Conservation (phyloP, 2,329 filamentous ascomycete species). For the Cryphonectria radicalis region DNA sequence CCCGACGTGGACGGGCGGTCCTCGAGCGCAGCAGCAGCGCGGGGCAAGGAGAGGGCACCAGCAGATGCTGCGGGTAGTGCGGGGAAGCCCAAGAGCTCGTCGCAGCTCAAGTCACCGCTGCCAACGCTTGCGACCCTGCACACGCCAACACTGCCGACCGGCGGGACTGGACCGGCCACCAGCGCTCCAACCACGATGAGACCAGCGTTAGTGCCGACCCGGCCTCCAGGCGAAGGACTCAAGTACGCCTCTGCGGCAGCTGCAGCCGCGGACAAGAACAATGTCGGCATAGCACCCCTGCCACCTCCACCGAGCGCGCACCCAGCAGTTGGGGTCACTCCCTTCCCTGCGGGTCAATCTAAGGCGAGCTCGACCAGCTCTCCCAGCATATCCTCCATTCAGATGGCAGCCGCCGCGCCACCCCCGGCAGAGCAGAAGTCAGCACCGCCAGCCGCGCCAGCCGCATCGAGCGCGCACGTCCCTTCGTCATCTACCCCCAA, state of each 20-base stretch:
- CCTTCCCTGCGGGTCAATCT: conserved; percentile 56
- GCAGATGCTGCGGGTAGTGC: conserved; percentile 61
- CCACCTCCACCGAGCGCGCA: conserved; percentile 79
- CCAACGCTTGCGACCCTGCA: conserved; percentile 92
- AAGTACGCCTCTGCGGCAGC: conserved; percentile 98
- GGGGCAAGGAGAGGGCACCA: conserved; percentile 58
- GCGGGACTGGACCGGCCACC: conserved; percentile 58
- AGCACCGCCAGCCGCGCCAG: conserved; percentile 37
- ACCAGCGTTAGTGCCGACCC: conserved; percentile 82
- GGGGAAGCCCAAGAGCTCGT: conserved; percentile 72
- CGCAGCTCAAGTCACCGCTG: conserved; percentile 90
- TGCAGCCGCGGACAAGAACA: conserved; percentile 86
- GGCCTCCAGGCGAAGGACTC: conserved; percentile 84
- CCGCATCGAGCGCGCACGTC: conserved; percentile 35
- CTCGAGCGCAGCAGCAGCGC: conserved; percentile 48
- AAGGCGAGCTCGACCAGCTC: conserved; percentile 60
- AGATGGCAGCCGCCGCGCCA: conserved; percentile 47
- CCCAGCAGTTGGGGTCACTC: conserved; percentile 42
- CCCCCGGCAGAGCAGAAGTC: conserved; percentile 42
- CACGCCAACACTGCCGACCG: conserved; percentile 63
- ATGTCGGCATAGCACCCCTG: conserved; percentile 89
- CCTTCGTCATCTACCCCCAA: conserved; percentile 38
- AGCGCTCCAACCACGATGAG: conserved; percentile 74
- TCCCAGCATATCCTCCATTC: conserved; percentile 52
- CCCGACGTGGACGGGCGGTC: conserved; percentile 59